Base-by-base conservation (phyloP, 805 yeast species). In the Suhomyces sp. region DNA sequence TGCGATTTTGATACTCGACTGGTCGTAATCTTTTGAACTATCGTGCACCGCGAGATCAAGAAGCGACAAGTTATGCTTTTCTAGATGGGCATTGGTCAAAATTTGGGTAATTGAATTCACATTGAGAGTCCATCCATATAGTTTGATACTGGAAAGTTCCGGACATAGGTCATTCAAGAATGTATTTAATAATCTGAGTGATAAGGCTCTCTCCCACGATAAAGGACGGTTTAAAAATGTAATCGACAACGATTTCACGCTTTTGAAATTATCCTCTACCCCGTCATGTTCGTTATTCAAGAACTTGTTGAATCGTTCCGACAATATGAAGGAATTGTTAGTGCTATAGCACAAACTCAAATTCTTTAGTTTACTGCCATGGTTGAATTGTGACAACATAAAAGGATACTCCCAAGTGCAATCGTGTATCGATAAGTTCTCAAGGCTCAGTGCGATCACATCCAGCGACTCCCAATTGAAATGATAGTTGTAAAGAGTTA, bases 351-450 rank as follows among this genome's bases (percentile, higher is more conserved):
- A 51, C 13, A 76, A 54, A 15, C 53, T 48, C 22, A 76, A 58
- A 4, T 44, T 51, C 6, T 50, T 56, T n/a, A 75, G 56, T 9
- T 61, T 51, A 38, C 63, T 57, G 41, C 52, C 60, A 5, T 50
- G 50, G 50, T 74, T 72, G 60, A 76, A 75, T 47, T 66, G 68
- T 4, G 65, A 57, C 10, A 81, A 60, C 17, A 73, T 69, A 58
- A 82, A 82, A 0, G 86, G 86, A 55, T 80, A 82, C 54, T 78
- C 79, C 86, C 86, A 82, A 1, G 78, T 74, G 62, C 86, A 82
- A 55, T 81, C 51, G 10, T 48, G 46, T 7, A 48, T 71, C 12
- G 61, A 56, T 4, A 82, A 57, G 3, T 61, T 56, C 24, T 80
- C 57, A 2, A 56, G 57, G 5, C 58, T 57, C 41, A 17, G 29